phyloP scores from a whole-genome alignment of 2,329 filamentous ascomycete species.

The Aspergillus floridensis region DNA sequence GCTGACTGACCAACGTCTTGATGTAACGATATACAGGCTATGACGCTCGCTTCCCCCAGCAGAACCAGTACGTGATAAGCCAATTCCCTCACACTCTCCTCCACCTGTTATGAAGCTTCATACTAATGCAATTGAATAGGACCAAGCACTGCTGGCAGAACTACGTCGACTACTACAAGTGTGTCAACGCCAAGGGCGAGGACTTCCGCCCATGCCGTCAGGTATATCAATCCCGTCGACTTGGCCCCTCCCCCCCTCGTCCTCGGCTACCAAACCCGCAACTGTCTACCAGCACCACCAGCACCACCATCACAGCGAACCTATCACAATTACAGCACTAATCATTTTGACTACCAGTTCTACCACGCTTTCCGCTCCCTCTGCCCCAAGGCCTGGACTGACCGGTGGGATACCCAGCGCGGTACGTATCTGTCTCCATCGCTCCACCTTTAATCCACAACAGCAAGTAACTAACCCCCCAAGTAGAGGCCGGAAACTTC shows the following conservation, averaged over 20 bases:
- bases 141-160: constrained; percentile 99
- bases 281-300: background rate
- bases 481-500: constrained; percentile 56
- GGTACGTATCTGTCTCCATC: constrained; percentile 56
- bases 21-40: constrained; percentile 64
- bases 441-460: background rate
- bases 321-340: background rate
- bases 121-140: constrained; percentile 30
- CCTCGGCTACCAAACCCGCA: background rate
- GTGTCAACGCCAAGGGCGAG: constrained; percentile 96
- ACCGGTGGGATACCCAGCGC: constrained; percentile 96
- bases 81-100: background rate
- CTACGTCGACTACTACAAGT: constrained; percentile 99
- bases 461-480: constrained; percentile 13
- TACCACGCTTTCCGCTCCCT: constrained; percentile 94
- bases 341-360: constrained; percentile 61
- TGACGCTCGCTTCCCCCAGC: constrained; percentile 98
- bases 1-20: constrained; percentile 29
- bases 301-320: background rate
- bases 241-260: background rate
- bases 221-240: constrained; percentile 53
- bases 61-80: constrained; percentile 60
- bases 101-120: background rate
- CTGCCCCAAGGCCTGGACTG: constrained; percentile 91
- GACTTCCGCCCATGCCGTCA: constrained; percentile 96